These are phyloP conservation scores for Filobasidium floriforme DNA, from an alignment of 768 basidiomycete genomes.

Conservation along the genomic window DNA sequence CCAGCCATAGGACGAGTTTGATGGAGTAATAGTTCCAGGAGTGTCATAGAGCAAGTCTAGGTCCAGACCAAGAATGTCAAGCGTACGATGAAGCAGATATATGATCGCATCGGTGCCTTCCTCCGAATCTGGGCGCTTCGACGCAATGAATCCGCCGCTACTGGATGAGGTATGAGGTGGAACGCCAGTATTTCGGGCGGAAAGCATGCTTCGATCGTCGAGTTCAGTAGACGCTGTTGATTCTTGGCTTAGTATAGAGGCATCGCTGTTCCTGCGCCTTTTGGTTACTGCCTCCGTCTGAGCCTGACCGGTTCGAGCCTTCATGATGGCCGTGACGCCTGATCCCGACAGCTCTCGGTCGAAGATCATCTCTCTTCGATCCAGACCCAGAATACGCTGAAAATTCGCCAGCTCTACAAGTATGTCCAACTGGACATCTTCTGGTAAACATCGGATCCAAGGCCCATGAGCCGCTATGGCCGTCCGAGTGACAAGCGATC, in stretches of 20 bases:
- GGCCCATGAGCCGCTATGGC: constrained; percentile 75
- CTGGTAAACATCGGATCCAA: constrained; percentile 72
- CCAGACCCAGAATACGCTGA: constrained; percentile 73
- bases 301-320: constrained; percentile 47
- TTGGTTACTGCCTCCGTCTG: constrained; percentile 29
- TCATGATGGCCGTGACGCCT: constrained; percentile 20
- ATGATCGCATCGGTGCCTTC: constrained; percentile 80
- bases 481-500: constrained; percentile 56
- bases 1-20: constrained; percentile 62
- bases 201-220: no score
- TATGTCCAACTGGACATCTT: constrained; percentile 64
- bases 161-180: constrained; percentile 43
- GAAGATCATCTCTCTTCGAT: constrained; percentile 77
- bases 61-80: constrained; percentile 66
- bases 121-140: constrained; percentile 64
- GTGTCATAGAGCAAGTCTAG: constrained; percentile 14
- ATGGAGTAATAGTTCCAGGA: constrained; percentile 25
- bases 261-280: not conserved
- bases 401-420: constrained; percentile 65
- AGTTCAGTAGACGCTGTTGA: not conserved
- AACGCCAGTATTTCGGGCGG: no score
- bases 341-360: constrained; percentile 78
- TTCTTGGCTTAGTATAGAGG: not conserved
- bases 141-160: constrained; percentile 50
- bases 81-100: constrained; percentile 62